These are phyloP conservation scores for Solanum chacoense DNA, from an alignment of 305 asterid genomes.

Conservation along the genomic window DNA sequence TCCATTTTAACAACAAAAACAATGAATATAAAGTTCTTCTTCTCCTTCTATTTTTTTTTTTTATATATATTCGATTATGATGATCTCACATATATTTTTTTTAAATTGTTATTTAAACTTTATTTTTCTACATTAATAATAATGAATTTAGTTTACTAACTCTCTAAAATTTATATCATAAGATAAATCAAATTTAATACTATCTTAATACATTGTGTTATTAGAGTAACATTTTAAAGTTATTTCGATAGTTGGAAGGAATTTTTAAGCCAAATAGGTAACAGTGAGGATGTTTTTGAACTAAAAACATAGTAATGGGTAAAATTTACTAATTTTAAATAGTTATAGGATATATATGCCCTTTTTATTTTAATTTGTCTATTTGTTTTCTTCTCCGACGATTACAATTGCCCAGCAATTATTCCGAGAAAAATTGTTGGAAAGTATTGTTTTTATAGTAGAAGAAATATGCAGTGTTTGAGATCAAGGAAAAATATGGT, in stretches of 20 bases:
- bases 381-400: background rate
- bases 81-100: too few relatives aligned
- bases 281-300: background rate
- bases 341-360: background rate
- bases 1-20: too few relatives aligned
- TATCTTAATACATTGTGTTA: too few relatives aligned
- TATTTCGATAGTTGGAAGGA: background rate
- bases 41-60: too few relatives aligned
- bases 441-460: background rate
- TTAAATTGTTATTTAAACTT: too few relatives aligned
- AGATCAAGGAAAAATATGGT: background rate
- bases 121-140: background rate
- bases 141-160: background rate
- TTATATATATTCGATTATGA: too few relatives aligned
- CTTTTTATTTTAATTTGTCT: background rate
- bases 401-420: background rate
- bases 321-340: too few relatives aligned
- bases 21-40: background rate
- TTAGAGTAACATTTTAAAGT: background rate
- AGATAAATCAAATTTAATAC: background rate
- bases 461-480: background rate
- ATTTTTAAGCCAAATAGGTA: too few relatives aligned
- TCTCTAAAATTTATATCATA: background rate
- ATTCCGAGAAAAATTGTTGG: background rate
- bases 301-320: background rate